A percentile compares a stretch with the other conserved stretches of the same genome.
These are phyloP conservation scores for Candida buenavistaensis DNA, from an alignment of 1,139 yeast species.

Conservation along the genomic window DNA sequence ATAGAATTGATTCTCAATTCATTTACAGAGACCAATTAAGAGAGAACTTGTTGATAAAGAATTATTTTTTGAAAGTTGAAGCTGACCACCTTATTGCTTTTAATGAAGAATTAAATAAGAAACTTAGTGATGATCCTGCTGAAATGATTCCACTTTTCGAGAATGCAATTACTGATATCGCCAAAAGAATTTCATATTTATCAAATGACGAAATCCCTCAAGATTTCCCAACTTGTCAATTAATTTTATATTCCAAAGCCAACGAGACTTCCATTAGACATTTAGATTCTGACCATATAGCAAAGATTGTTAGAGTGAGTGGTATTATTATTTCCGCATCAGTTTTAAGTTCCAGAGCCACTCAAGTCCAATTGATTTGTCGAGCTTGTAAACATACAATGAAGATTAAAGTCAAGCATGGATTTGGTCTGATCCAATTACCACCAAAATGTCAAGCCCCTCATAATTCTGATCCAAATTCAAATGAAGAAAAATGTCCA, in stretches of 20 bases:
- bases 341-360: slow-evolving; percentile 85
- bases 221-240: slow-evolving; percentile 78
- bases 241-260: slow-evolving; percentile 74
- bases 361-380: slow-evolving; percentile 81
- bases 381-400: slow-evolving; percentile 82
- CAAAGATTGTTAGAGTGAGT: slow-evolving; percentile 85
- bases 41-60: slow-evolving; percentile 78
- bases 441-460: slow-evolving; percentile 77
- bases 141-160: slow-evolving; percentile 91
- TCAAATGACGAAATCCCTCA: slow-evolving; percentile 55
- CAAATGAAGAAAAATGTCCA: slow-evolving; percentile 71
- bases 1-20: slow-evolving; percentile 78
- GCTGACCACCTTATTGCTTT: slow-evolving; percentile 84
- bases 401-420: slow-evolving; percentile 63
- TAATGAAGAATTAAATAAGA: slow-evolving; percentile 86
- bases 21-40: slow-evolving; percentile 90
- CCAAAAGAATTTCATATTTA: slow-evolving; percentile 71
- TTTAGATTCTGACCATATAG: slow-evolving; percentile 82
- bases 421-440: slow-evolving; percentile 75
- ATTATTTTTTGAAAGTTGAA: slow-evolving; percentile 72
- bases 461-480: slow-evolving; percentile 34
- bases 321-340: slow-evolving; percentile 94
- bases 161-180: slow-evolving; percentile 85
- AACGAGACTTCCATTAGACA: slow-evolving; percentile 74
- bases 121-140: slow-evolving; percentile 80